Conservation (phyloP, 352 stramenopile genomes). For the Globisporangium nagaii region DNA sequence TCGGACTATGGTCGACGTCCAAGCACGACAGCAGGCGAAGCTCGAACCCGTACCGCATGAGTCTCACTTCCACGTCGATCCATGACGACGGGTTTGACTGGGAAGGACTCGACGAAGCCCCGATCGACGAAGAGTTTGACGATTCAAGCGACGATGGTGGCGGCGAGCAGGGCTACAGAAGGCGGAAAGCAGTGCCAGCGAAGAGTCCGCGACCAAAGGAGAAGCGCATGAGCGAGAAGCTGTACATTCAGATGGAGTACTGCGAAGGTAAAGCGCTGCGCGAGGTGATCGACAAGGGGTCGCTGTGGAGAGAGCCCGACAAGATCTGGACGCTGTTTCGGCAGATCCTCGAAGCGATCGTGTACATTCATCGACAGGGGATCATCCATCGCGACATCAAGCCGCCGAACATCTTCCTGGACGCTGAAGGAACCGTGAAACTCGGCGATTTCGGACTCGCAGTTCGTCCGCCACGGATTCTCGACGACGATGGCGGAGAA, state of each 20-base stretch:
- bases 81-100: slow-evolving; percentile 67
- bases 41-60: slow-evolving; percentile 18
- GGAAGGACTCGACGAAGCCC: slow-evolving; percentile 56
- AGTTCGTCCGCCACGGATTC: slow-evolving; percentile 62
- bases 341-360: slow-evolving; percentile 93
- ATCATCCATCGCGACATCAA: slow-evolving; percentile 94
- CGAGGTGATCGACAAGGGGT: slow-evolving; percentile 92
- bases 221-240: slow-evolving; percentile 59
- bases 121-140: slow-evolving; percentile 22
- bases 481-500: slow-evolving; percentile 42
- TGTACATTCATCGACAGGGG: slow-evolving; percentile 92
- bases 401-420: slow-evolving; percentile 93
- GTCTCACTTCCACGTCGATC: slow-evolving; percentile 9
- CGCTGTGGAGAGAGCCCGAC: slow-evolving; percentile 72
- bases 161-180: background rate
- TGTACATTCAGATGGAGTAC: slow-evolving; percentile 97
- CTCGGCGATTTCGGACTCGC: slow-evolving; percentile 95
- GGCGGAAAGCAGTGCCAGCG: slow-evolving; percentile 6
- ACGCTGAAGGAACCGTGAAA: slow-evolving; percentile 89
- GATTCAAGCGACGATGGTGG: slow-evolving; percentile 27
- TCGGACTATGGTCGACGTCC: slow-evolving; percentile 60
- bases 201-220: slow-evolving; percentile 2
- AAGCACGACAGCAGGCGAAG: slow-evolving; percentile 51
- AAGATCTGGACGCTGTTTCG: slow-evolving; percentile 93
- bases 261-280: slow-evolving; percentile 91